Evolutionary conservation across 495 filamentous ascomycete genomes (phyloP).

Genomic region (Penicillium ochrochloron): DNA sequence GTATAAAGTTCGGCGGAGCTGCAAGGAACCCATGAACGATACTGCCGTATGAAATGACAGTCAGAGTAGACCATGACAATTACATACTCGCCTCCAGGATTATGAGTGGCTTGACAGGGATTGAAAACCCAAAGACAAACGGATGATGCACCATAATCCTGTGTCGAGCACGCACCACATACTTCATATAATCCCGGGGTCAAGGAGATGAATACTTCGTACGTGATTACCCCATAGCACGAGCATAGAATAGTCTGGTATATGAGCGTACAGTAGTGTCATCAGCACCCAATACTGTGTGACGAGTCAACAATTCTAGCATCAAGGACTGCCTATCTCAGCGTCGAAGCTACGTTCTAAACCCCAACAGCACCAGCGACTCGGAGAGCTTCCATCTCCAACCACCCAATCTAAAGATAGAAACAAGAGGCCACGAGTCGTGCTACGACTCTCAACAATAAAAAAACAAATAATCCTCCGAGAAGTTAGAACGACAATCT

Average conservation of each 20-base stretch:
- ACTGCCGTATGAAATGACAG: not conserved
- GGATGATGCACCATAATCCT: not conserved
- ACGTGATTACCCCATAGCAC: not conserved
- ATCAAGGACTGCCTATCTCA: not conserved
- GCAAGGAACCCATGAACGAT: not conserved
- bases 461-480: not conserved
- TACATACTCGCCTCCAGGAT: not conserved
- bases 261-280: not conserved
- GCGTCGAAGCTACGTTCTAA: not conserved
- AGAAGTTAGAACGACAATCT: not conserved
- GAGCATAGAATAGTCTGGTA: not conserved
- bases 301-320: not conserved
- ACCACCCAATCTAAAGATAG: slow-evolving; percentile 9
- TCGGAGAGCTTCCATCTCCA: not conserved
- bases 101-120: not conserved
- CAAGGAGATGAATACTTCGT: not conserved
- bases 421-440: not conserved
- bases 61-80: not conserved
- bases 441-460: not conserved
- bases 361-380: not conserved
- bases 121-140: not conserved
- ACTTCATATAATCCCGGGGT: not conserved
- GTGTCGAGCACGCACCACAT: not conserved
- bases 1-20: not conserved
- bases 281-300: not conserved